Evolutionary conservation across 495 filamentous ascomycete genomes (phyloP).

Genomic region (Penicillium angulare): DNA sequence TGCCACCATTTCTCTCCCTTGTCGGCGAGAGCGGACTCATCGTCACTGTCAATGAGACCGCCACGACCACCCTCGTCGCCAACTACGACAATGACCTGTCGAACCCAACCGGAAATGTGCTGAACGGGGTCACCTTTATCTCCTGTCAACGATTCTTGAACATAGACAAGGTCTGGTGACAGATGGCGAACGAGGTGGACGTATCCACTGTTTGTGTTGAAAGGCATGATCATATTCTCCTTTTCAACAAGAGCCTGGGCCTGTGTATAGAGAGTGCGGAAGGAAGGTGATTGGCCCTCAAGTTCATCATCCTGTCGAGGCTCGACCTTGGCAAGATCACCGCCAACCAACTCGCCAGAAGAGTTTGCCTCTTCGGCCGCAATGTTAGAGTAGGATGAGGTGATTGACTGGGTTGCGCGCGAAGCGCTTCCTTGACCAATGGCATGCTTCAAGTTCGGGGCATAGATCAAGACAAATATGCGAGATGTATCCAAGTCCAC

Average conservation of each 20-base stretch:
- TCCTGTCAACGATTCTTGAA: constrained; percentile 76
- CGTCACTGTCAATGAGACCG: constrained; percentile 86
- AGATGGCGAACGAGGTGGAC: constrained; percentile 82
- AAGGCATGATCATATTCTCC: constrained; percentile 81
- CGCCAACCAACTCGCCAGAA: constrained; percentile 61
- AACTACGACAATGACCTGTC: constrained; percentile 80
- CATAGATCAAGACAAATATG: constrained; percentile 86
- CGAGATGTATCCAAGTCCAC: constrained; percentile 65
- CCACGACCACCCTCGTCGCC: constrained; percentile 81
- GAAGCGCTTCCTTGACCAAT: constrained; percentile 37
- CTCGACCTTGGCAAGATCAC: constrained; percentile 47
- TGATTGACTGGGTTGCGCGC: constrained; percentile 59
- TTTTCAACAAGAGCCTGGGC: constrained; percentile 75
- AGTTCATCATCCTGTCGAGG: constrained; percentile 38
- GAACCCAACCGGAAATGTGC: constrained; percentile 78
- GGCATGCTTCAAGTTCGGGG: constrained; percentile 71
- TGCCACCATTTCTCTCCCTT: constrained; percentile 77
- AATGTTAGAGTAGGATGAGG: constrained; percentile 87
- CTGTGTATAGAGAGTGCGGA: constrained; percentile 73
- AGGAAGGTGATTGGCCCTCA: constrained; percentile 51
- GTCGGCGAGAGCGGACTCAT: constrained; percentile 62
- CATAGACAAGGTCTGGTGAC: constrained; percentile 76
- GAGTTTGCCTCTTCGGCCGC: constrained; percentile 70
- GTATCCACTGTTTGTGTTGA: constrained; percentile 73
- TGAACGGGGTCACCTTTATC: constrained; percentile 66